Evolutionary conservation across 805 yeast genomes (phyloP), one percentile per base, ranked within the genome.

Genomic region (Kodamaea nitidulidarum): DNA sequence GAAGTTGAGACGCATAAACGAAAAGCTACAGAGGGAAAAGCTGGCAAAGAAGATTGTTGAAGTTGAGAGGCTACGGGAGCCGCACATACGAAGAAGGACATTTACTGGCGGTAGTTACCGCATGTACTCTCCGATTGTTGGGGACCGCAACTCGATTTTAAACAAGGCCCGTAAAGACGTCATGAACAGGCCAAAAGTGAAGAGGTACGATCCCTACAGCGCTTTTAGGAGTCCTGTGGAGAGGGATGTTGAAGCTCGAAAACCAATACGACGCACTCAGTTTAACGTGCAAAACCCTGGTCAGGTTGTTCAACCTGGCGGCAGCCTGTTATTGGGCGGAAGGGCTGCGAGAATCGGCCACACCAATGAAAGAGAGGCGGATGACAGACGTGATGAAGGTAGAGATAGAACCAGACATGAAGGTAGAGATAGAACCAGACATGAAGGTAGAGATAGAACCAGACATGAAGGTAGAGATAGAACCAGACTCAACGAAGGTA

Each of bases 1-100:
- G 34, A 60, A 76, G 39, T 55, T 76, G 9, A 63, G 73, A 34
- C 56, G 51, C 20, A 62, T 72, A 43, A 73, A 72, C 7, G 63
- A 62, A 39, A 54, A 54, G 32, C 47, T 76, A 21, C 61, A 61
- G 30, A 44, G 49, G 32, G 61, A 67, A 45, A 73, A 73, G 44
- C 60, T 67, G 9, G 65, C 59, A 37, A 71, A 66, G 10, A 39
- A 42, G 36, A 42, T 47, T n/a, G 48, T 47, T 15, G 39, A 59
- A 18, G 65, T 61, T 7, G 56, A 54, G 15, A 48, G 46, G 32
- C 41, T 58, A 7, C 31, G 56, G 20, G 65, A 60, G 34, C 67
- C 67, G 4, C 16, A 14, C 11, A 56, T 60, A 2, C 40, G 51
- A 17, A 20, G 52, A n/a, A 27, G 42, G 14, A 30, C 29, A 3